Evolutionary conservation across 139 green algal species (phyloP), one percentile per base, ranked within the genome.

Genomic region (Ostreobium quekettii): DNA sequence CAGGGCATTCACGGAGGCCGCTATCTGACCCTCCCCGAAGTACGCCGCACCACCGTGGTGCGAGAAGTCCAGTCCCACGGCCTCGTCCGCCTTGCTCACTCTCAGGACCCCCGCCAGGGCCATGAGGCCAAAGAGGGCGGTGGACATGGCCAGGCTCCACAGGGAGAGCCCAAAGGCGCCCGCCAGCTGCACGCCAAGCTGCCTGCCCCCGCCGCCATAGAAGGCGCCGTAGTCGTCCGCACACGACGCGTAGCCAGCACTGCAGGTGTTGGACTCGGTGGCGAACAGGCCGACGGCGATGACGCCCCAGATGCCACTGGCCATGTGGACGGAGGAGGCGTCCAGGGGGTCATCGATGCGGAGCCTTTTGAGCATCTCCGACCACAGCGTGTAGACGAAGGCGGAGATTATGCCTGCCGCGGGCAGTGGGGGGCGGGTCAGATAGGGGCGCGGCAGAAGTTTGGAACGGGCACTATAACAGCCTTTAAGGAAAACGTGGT

Each of bases 291-390:
- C 64, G 3, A 60, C 37, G 8, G 64, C 37, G 42, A 71, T 8
- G 36, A 79, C 47, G 39, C 82, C 82, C 81, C 82, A 87, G 2
- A 69, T 31, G n/a, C 81, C 82, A 47, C 71, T 78, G 61, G 76
- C 76, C n/a, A 82, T 74, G 62, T 89, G 82, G 36, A 89, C 76
- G 46, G 80, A 71, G 7, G 71, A 59, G 0, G 81, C 78, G 30
- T 85, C 76, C 8, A 92, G 71, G 0, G 86, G 86, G 64, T 92
- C 86, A 68, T 92, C 86, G 8, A 92, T 83, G 0, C 71, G 61
- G 6, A 88, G 49, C 36, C 47, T 66, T 3, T 76, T 67, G 37
- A 86, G 57, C 29, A 90, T n/a, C 33, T 61, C 64, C 48, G 68
- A 49, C 0, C 65, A 32, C 6, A 28, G n/a, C 19, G 70, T 61